A percentile compares a stretch with the other conserved stretches of the same genome.
Conservation (phyloP, 1,139 yeast species). For the Yamadazyma dushanensis region DNA sequence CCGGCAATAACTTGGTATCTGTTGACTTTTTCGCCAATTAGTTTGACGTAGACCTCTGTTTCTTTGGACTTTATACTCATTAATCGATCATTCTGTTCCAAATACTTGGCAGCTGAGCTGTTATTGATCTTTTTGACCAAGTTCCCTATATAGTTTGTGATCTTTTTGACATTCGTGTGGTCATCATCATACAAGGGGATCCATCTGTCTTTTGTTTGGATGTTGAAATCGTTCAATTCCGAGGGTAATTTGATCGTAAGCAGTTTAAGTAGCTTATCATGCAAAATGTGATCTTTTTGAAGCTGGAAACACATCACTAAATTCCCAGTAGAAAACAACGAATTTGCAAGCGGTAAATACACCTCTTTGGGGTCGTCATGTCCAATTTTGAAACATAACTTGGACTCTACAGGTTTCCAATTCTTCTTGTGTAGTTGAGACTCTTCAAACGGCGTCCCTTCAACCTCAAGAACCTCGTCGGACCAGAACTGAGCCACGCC, state of each 20-base stretch:
- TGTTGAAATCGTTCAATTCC: conserved; percentile 8
- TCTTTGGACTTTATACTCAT: conserved; percentile 47
- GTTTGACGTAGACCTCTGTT: conserved; percentile 47
- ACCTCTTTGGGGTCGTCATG: conserved; percentile 14
- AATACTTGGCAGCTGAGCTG: conserved; percentile 50
- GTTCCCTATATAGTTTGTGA: conserved; percentile 51
- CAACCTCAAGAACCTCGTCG: conserved; percentile 24
- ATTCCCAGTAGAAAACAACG: conserved; percentile 39
- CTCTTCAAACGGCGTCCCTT: conserved; percentile 26
- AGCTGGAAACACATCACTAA: conserved; percentile 41
- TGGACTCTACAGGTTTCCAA: conserved; percentile 37
- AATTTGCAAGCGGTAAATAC: conserved; percentile 37
- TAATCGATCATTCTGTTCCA: conserved; percentile 43
- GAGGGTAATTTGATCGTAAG: conserved; percentile 26
- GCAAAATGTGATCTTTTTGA: conserved; percentile 17
- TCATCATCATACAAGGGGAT: conserved; percentile 25
- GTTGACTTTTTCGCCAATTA: conserved; percentile 17
- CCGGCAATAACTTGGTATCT: conserved; percentile 57
- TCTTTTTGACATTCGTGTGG: conserved; percentile 17
- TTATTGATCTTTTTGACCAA: conserved; percentile 50
- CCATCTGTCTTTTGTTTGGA: conserved; percentile 30
- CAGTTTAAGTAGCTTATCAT: conserved; percentile 27
- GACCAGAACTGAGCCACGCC: conserved; percentile 54
- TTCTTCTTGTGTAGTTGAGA: conserved; percentile 23
- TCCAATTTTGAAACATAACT: conserved; percentile 23